Conservation (phyloP, 2,329 filamentous ascomycete genomes). For the Mycosphaerella arachidis region DNA sequence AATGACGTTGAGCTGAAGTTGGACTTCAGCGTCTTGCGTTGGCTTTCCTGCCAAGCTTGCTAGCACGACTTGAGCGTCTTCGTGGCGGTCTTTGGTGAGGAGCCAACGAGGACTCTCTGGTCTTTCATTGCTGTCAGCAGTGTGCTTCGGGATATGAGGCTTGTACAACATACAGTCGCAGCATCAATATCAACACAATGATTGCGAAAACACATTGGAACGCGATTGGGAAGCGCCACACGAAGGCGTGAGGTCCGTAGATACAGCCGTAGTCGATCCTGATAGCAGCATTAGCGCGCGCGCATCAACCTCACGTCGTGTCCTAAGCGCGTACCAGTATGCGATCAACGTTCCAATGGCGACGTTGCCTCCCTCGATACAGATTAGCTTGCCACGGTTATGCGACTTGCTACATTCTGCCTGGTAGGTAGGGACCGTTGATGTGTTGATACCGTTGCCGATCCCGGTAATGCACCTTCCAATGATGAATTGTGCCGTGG, state of each 20-base stretch:
- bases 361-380: slow-evolving; percentile 53
- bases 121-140: neutral
- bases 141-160: neutral
- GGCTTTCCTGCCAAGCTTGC: slow-evolving; percentile 47
- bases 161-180: slow-evolving; percentile 25
- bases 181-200: slow-evolving; percentile 42
- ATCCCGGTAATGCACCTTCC: slow-evolving; percentile 49
- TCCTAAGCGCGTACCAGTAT: slow-evolving; percentile 36
- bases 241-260: slow-evolving; percentile 34
- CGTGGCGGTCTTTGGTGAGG: slow-evolving; percentile 42
- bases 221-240: slow-evolving; percentile 52
- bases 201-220: slow-evolving; percentile 50
- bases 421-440: slow-evolving; percentile 52
- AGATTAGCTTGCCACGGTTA: slow-evolving; percentile 59
- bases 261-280: slow-evolving; percentile 44
- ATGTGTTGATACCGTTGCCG: slow-evolving; percentile 54
- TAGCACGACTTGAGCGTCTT: slow-evolving; percentile 48
- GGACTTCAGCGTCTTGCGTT: slow-evolving; percentile 53
- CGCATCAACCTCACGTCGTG: neutral
- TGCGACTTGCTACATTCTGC: slow-evolving; percentile 51
- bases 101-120: slow-evolving; percentile 46
- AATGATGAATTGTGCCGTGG: slow-evolving; percentile 49
- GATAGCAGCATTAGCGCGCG: too few relatives aligned
- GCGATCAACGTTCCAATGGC: slow-evolving; percentile 50
- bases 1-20: slow-evolving; percentile 46